Evolutionary conservation across 768 basidiomycete genomes (phyloP).

Genomic region (Russula sp.): DNA sequence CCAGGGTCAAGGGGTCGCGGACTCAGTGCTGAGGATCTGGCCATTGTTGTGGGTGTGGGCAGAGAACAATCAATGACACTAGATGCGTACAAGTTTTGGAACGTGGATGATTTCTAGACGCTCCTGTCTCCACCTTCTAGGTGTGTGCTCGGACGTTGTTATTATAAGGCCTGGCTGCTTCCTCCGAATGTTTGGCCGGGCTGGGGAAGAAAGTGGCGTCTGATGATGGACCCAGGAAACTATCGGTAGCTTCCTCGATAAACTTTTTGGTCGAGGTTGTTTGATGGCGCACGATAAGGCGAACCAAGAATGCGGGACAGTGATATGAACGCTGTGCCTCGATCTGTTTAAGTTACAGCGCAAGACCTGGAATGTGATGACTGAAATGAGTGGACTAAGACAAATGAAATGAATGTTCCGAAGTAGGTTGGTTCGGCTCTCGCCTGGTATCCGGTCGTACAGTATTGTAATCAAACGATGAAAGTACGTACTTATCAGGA

Average conservation of each 20-base stretch:
- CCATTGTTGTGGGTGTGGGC: background rate
- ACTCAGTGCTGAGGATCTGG: constrained; percentile 44
- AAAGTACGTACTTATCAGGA: constrained; percentile 52
- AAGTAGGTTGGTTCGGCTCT: background rate
- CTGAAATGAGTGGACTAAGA: background rate
- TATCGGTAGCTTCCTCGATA: constrained; percentile 39
- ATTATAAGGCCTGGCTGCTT: background rate
- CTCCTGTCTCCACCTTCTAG: constrained; percentile 48
- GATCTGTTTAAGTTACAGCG: constrained; percentile 48
- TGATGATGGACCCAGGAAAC: background rate
- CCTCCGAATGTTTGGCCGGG: background rate
- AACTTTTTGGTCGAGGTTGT: constrained; percentile 33
- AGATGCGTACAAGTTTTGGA: constrained; percentile 50
- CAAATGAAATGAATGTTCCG: background rate
- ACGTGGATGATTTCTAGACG: constrained; percentile 43
- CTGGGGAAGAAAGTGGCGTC: constrained; percentile 14
- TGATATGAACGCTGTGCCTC: constrained; percentile 48
- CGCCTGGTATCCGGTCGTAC: background rate
- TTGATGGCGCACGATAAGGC: constrained; percentile 33
- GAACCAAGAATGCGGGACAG: constrained; percentile 65
- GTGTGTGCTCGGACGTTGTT: constrained; percentile 21
- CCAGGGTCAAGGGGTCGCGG: constrained; percentile 56
- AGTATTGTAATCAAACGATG: background rate
- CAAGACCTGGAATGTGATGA: constrained; percentile 47
- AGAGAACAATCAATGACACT: background rate